Evolutionary conservation across 495 filamentous ascomycete species (phyloP).

Genomic region (Gamarada debralockiae): DNA sequence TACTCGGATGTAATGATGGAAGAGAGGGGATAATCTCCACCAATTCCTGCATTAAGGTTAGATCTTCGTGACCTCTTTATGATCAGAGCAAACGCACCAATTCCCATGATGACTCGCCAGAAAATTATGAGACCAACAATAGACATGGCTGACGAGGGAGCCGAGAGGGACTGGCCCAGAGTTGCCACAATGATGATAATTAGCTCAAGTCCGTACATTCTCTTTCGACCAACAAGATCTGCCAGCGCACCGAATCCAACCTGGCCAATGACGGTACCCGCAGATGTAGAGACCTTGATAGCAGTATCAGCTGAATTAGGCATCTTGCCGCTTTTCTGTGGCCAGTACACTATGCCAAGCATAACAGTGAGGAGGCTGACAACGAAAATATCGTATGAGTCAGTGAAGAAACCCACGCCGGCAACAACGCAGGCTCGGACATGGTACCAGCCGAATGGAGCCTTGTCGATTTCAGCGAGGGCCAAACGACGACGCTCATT

Average conservation of each 20-base stretch:
- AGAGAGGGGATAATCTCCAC: constrained; percentile 82
- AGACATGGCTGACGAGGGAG: constrained; percentile 59
- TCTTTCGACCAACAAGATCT: constrained; percentile 68
- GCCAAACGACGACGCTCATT: constrained; percentile 71
- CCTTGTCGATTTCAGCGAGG: no score
- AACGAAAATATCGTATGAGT: constrained; percentile 73
- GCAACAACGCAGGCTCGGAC: constrained; percentile 66
- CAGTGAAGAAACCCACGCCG: constrained; percentile 80
- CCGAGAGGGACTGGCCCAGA: constrained; percentile 67
- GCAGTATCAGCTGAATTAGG: constrained; percentile 67
- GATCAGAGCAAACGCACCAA: constrained; percentile 24
- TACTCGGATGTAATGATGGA: constrained; percentile 82
- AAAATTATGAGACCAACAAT: constrained; percentile 79
- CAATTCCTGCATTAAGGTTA: constrained; percentile 72
- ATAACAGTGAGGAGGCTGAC: constrained; percentile 69
- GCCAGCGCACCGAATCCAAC: constrained; percentile 76
- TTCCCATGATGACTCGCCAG: constrained; percentile 77
- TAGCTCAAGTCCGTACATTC: constrained; percentile 83
- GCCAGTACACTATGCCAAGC: constrained; percentile 70
- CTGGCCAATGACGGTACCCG: constrained; percentile 82
- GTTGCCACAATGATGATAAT: constrained; percentile 80
- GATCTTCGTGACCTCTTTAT: constrained; percentile 49
- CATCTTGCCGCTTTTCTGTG: no score
- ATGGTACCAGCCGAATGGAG: constrained; percentile 81
- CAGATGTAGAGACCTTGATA: constrained; percentile 88